phyloP scores from a whole-genome alignment of 2,329 filamentous ascomycete species.

The Claviceps quebecensis region DNA sequence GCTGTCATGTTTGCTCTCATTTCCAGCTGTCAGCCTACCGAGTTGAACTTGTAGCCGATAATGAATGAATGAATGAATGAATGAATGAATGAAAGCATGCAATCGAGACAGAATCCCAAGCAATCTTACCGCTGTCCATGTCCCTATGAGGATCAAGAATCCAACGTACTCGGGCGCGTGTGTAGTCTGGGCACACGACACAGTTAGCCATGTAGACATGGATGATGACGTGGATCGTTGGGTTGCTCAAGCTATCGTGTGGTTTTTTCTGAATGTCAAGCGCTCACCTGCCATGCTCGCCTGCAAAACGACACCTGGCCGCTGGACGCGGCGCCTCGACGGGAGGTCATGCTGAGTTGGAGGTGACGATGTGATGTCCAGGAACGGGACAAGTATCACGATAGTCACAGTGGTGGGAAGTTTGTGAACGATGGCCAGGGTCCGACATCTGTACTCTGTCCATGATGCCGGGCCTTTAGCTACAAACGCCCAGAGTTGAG shows the following conservation, averaged over 20 bases:
- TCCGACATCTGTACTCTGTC: no score
- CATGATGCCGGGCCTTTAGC: no score
- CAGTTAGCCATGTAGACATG: background rate
- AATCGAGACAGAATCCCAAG: background rate
- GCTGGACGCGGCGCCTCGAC: background rate
- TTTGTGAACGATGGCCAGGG: no score
- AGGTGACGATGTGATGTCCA: background rate
- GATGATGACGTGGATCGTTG: no score
- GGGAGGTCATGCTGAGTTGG: constrained; percentile 1
- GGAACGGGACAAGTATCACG: background rate
- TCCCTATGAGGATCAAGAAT: constrained; percentile 3
- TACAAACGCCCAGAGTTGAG: no score
- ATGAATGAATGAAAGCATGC: background rate
- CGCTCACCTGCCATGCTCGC: constrained; percentile 6
- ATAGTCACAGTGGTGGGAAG: background rate
- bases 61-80: background rate
- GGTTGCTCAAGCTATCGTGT: no score
- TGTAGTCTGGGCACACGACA: constrained; percentile 3
- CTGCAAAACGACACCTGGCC: background rate
- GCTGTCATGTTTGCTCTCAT: constrained; percentile 9
- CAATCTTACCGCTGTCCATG: constrained; percentile 2
- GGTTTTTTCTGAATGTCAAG: background rate
- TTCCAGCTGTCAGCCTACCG: constrained; percentile 1
- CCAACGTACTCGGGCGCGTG: constrained; percentile 6
- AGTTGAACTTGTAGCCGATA: background rate